Base-by-base conservation (phyloP, 495 filamentous ascomycete species). In the Friedmanniomyces simplex region DNA sequence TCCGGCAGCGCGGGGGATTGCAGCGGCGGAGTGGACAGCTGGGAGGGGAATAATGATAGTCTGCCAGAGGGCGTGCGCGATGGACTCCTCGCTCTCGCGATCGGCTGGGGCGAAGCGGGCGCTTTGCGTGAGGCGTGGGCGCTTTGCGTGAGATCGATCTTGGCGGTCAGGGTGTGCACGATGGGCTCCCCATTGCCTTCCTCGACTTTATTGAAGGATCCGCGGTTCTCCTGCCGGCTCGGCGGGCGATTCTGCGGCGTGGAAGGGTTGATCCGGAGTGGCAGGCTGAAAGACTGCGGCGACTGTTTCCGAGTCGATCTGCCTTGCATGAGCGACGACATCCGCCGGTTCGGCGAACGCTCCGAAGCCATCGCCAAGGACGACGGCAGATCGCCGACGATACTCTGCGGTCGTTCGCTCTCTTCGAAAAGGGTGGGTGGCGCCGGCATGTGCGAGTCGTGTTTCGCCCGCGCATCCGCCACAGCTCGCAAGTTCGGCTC, bases 251-350 rank as follows among this genome's bases (percentile, higher is more conserved):
- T 61, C 13, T 61, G 42, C 22, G 47, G 28, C 34, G 56, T 55
- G 7, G 61, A 63, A 1, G 61, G 61, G 50, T 60, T 63, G 52
- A 63, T 39, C 50, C 48, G 56, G 6, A 63, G 36, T 12, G 61
- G 61, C 18, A 63, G 50, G 41, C 48, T 56, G 59, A 61, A 64
- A 22, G 26, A 20, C 4, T 28, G 53, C 39, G 14, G 18, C 30
- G 20, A 36, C 53, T 41, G 16, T 10, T 14, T 13, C 42, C 39
- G 53, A 26, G 1, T 11, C 52, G 20, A 24, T 34, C 25, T 42
- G 52, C 28, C 28, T 32, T 32, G 50, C 26, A 34, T 43, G 16
- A 52, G 18, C 26, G 28, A 18, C 22, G 55, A 57, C 32, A 39
- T 57, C 11, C 55, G 13, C n/a, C 50, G 34, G 45, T 21, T 50